Evolutionary conservation across 2,329 filamentous ascomycete genomes (phyloP).

Genomic region (Fusarium sp.): DNA sequence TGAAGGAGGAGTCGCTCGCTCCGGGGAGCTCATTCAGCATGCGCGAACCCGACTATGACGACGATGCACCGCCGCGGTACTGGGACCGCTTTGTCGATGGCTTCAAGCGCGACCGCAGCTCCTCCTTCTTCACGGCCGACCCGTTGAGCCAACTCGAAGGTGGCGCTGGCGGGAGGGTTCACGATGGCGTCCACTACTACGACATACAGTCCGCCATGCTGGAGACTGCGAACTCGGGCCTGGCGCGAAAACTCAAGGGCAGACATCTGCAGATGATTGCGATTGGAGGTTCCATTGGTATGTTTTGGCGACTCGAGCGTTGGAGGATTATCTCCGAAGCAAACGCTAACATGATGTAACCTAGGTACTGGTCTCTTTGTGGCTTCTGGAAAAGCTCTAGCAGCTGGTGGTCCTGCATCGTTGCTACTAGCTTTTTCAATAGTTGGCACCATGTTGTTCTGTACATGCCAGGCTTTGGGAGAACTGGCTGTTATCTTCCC

Average conservation of each 20-base stretch:
- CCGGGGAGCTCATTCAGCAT: conserved; percentile 60
- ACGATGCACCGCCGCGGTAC: conserved; percentile 46
- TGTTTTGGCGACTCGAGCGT: conserved; percentile 19
- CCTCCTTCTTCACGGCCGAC: conserved; percentile 57
- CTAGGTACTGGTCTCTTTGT: conserved; percentile 85
- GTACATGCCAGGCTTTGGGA: conserved; percentile 88
- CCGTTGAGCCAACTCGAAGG: conserved; percentile 50
- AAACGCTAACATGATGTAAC: conserved; percentile 23
- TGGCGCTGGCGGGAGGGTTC: conserved; percentile 39
- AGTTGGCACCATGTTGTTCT: conserved; percentile 87
- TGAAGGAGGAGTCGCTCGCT: conserved; percentile 64
- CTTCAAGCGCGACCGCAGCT: conserved; percentile 67
- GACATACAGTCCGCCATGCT: conserved; percentile 67
- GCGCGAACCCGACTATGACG: conserved; percentile 58
- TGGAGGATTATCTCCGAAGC: conserved; percentile 1
- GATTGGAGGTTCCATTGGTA: conserved; percentile 88
- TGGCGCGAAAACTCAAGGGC: conserved; percentile 79
- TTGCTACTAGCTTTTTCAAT: conserved; percentile 79
- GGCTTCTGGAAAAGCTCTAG: conserved; percentile 75
- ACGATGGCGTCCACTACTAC: conserved; percentile 59
- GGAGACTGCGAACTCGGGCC: conserved; percentile 76
- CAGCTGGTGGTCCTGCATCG: conserved; percentile 77
- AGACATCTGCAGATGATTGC: conserved; percentile 97
- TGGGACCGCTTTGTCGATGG: conserved; percentile 62
- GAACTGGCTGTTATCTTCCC: conserved; percentile 92